phyloP scores from a whole-genome alignment of 306 rosid genomes.

The Malus asiatica region DNA sequence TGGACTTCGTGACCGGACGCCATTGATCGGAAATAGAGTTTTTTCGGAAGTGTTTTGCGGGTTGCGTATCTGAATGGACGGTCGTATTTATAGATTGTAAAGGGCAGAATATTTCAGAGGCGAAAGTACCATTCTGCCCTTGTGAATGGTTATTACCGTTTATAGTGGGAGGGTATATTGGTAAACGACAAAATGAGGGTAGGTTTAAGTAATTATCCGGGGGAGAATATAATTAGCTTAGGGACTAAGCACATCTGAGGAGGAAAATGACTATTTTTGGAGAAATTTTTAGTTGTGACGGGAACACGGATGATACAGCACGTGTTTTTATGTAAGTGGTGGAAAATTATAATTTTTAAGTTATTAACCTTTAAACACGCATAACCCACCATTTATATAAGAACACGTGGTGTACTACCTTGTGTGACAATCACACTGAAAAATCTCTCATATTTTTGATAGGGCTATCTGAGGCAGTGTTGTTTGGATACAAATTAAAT shows the following conservation, averaged over 20 bases:
- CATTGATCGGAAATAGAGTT: conserved; percentile 17
- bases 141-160: too few species aligned
- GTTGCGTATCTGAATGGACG: neutral
- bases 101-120: too few species aligned
- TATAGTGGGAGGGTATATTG: neutral
- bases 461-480: neutral
- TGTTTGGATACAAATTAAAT: neutral
- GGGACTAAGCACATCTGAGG: neutral
- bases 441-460: neutral
- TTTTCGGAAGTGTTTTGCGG: neutral
- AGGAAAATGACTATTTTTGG: neutral
- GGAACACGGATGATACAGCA: too few species aligned
- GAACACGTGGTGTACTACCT: too few species aligned
- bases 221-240: neutral
- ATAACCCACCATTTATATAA: too few species aligned
- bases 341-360: too few species aligned
- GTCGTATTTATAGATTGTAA: neutral
- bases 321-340: too few species aligned
- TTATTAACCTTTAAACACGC: too few species aligned
- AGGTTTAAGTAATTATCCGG: neutral
- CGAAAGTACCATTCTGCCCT: neutral
- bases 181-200: neutral
- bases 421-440: too few species aligned
- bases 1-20: conserved; percentile 60
- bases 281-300: too few species aligned